These are phyloP conservation scores for Scytalidium sp. DNA, from an alignment of 2,329 filamentous ascomycete species.

Conservation along the genomic window DNA sequence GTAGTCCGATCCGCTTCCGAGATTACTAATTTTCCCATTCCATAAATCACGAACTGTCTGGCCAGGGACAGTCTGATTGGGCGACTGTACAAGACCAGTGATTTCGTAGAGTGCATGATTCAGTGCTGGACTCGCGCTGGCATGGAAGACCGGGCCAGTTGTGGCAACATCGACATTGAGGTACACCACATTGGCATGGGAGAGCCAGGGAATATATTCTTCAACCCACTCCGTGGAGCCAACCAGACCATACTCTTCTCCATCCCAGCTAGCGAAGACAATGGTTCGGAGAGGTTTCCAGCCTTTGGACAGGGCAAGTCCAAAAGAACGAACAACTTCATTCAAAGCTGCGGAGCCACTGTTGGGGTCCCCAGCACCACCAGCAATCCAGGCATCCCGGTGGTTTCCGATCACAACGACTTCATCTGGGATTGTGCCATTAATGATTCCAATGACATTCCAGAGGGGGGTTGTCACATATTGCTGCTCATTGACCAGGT, in stretches of 20 bases:
- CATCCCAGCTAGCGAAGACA: constrained; percentile 76
- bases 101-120: constrained; percentile 59
- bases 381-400: constrained; percentile 84
- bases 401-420: constrained; percentile 92
- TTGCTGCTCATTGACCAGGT: constrained; percentile 75
- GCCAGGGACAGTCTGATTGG: constrained; percentile 33
- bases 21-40: constrained; percentile 50
- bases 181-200: constrained; percentile 66
- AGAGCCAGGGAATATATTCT: constrained; percentile 75
- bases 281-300: constrained; percentile 89
- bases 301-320: constrained; percentile 65
- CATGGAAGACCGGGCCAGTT: constrained; percentile 52
- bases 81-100: constrained; percentile 43
- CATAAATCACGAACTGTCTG: constrained; percentile 41
- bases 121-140: constrained; percentile 59
- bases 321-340: constrained; percentile 74
- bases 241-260: constrained; percentile 75
- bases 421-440: constrained; percentile 83
- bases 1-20: constrained; percentile 67
- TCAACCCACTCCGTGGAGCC: constrained; percentile 88
- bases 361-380: constrained; percentile 81
- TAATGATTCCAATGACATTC: constrained; percentile 91
- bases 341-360: constrained; percentile 77
- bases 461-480: constrained; percentile 80
- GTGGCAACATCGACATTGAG: constrained; percentile 76